phyloP scores from a whole-genome alignment of 2,329 filamentous ascomycete genomes.

The Allantophomopsis cytisporea region DNA sequence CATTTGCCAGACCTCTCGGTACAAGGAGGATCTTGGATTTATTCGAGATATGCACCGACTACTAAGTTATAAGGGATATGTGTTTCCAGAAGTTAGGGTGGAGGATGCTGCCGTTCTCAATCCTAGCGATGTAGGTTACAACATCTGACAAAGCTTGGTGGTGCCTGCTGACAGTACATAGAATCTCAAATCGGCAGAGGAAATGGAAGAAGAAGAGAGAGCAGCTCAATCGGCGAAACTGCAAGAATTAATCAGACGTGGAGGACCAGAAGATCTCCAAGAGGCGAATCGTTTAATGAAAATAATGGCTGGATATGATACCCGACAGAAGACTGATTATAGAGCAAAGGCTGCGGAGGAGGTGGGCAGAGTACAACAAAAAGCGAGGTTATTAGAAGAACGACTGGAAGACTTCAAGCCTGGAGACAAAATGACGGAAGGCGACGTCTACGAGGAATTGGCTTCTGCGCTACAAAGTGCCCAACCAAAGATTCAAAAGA shows the following conservation, averaged over 20 bases:
- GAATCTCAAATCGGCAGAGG: constrained; percentile 92
- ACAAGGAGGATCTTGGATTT: constrained; percentile 93
- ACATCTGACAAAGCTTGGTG: background rate
- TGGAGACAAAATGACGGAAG: constrained; percentile 63
- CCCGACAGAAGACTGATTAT: constrained; percentile 90
- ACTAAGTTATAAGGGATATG: constrained; percentile 92
- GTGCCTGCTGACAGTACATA: constrained; percentile 25
- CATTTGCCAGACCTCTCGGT: constrained; percentile 94
- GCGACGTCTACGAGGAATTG: constrained; percentile 67
- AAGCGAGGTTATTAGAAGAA: constrained; percentile 83
- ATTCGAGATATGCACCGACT: constrained; percentile 96
- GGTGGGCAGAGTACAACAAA: constrained; percentile 88
- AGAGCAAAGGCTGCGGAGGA: constrained; percentile 95
- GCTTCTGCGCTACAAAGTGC: constrained; percentile 81
- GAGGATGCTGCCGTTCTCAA: constrained; percentile 96
- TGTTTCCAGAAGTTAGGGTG: constrained; percentile 80
- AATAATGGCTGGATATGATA: constrained; percentile 96
- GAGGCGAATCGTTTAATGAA: constrained; percentile 98
- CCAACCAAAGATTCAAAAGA: constrained; percentile 97
- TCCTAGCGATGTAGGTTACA: constrained; percentile 71
- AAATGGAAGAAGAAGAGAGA: constrained; percentile 95
- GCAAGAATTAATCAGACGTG: constrained; percentile 87
- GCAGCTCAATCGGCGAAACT: constrained; percentile 96
- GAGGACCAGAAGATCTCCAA: constrained; percentile 83
- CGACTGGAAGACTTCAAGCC: constrained; percentile 74